These are phyloP conservation scores for Hanseniaspora valbyensis DNA, from an alignment of 805 yeast species.

Conservation along the genomic window DNA sequence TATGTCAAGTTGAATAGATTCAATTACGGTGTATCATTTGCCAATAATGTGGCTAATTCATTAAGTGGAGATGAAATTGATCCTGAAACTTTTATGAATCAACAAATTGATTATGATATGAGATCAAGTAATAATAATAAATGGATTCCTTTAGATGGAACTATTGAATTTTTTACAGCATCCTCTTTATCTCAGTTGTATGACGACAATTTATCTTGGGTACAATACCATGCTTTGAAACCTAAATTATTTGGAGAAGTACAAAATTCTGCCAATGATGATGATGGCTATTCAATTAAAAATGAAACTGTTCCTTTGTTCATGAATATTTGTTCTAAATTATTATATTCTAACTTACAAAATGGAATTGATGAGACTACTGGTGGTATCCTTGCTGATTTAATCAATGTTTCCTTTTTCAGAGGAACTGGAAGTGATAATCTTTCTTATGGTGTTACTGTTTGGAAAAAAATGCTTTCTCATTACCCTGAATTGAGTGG, in stretches of 20 bases:
- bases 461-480: constrained; percentile 71
- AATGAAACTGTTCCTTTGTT: constrained; percentile 1
- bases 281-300: no score
- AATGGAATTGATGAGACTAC: background rate
- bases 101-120: constrained; percentile 4
- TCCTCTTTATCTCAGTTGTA: background rate
- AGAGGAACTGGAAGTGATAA: background rate
- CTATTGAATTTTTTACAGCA: constrained; percentile 9
- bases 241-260: background rate
- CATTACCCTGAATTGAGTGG: constrained; percentile 50
- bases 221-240: background rate
- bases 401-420: constrained; percentile 9
- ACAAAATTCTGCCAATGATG: no score
- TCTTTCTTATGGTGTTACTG: constrained; percentile 39
- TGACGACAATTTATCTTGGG: background rate
- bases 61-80: constrained; percentile 46
- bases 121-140: background rate
- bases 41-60: constrained; percentile 74
- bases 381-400: constrained; percentile 1
- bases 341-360: background rate
- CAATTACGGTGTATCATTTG: constrained; percentile 79
- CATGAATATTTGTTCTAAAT: constrained; percentile 1
- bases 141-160: constrained; percentile 18
- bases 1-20: constrained; percentile 33
- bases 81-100: constrained; percentile 43